phyloP scores from a whole-genome alignment of 129 eudicot species.

The Calendula officinalis region DNA sequence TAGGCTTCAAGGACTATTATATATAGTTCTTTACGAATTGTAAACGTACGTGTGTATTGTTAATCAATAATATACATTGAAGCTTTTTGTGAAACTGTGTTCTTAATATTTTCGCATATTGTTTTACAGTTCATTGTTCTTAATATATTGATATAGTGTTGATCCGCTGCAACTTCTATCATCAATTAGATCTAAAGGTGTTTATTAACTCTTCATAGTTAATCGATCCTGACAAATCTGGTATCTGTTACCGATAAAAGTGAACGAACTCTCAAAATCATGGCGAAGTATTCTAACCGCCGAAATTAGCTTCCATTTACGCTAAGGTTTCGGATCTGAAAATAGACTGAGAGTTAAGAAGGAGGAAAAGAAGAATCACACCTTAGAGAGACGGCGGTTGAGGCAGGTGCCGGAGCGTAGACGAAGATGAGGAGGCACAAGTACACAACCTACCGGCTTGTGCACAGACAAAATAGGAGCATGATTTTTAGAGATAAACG shows the following conservation, averaged over 20 bases:
- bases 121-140: too few species aligned
- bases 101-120: too few species aligned
- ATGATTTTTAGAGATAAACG: background rate
- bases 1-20: too few species aligned
- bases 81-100: too few species aligned
- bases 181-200: background rate
- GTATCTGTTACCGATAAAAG: background rate
- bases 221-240: too few species aligned
- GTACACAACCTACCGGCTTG: background rate
- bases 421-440: background rate
- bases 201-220: background rate
- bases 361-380: slow-evolving; percentile 8
- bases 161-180: too few species aligned
- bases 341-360: background rate
- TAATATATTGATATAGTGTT: too few species aligned
- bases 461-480: slow-evolving; percentile 8
- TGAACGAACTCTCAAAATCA: background rate
- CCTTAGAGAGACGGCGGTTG: background rate
- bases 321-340: slow-evolving; percentile 10
- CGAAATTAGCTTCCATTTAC: background rate
- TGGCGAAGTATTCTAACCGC: background rate
- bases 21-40: too few species aligned
- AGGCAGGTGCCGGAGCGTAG: slow-evolving; percentile 9
- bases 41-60: too few species aligned
- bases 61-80: too few species aligned